These are phyloP conservation scores for Sonneratia alba DNA, from an alignment of 345 rosid species.

Conservation along the genomic window DNA sequence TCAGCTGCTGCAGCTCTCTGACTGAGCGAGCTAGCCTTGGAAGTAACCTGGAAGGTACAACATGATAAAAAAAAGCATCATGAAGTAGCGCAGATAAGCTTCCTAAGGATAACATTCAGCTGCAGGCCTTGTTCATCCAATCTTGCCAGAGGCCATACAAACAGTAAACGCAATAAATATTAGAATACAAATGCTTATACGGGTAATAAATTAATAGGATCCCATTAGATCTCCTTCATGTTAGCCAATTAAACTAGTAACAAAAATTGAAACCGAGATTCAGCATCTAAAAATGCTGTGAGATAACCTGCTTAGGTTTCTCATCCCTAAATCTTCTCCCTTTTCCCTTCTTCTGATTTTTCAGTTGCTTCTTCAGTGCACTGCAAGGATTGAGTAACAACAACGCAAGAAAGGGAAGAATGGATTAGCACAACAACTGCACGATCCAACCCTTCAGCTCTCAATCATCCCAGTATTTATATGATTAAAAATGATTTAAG, in stretches of 20 bases:
- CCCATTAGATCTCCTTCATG: neutral
- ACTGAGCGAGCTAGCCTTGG: slow-evolving; percentile 24
- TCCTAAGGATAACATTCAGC: neutral
- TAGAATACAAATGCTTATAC: neutral
- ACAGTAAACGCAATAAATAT: too few species aligned
- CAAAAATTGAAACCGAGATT: too few species aligned
- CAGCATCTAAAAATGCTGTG: neutral
- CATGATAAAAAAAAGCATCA: neutral
- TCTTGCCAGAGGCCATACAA: too few species aligned
- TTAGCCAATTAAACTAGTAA: neutral
- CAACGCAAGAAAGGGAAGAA: neutral
- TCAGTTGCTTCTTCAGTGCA: slow-evolving; percentile 77
- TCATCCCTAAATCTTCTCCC: slow-evolving; percentile 67
- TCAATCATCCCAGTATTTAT: too few species aligned
- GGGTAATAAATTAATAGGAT: too few species aligned
- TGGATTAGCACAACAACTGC: neutral
- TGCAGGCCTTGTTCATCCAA: too few species aligned
- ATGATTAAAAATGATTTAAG: too few species aligned
- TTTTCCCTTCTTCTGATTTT: slow-evolving; percentile 65
- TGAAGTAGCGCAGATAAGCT: neutral
- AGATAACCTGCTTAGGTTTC: slow-evolving; percentile 27
- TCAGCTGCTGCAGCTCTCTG: slow-evolving; percentile 49
- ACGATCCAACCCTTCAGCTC: too few species aligned
- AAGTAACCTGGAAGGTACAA: slow-evolving; percentile 31
- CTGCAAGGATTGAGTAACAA: slow-evolving; percentile 20